phyloP scores from a whole-genome alignment of 352 stramenopile genomes.

The Globisporangium polare region DNA sequence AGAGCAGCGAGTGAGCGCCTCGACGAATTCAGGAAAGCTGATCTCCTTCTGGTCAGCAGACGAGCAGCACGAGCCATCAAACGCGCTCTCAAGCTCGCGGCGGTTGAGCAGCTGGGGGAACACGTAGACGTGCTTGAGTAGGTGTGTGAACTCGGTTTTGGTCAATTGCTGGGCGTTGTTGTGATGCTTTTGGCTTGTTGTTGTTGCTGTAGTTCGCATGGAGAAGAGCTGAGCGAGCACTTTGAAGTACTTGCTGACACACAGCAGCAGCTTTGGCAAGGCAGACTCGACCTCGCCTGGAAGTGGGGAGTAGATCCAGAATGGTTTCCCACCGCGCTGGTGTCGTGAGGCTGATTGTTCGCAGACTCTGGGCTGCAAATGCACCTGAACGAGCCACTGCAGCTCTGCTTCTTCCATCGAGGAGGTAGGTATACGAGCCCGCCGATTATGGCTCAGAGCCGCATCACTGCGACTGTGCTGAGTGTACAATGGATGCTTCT shows the following conservation, averaged over 20 bases:
- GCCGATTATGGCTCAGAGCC: not conserved
- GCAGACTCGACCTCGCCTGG: constrained; percentile 24
- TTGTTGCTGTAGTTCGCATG: constrained; percentile 11
- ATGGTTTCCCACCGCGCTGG: not conserved
- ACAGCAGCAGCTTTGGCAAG: constrained; percentile 31
- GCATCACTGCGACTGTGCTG: not conserved
- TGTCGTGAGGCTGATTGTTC: not conserved
- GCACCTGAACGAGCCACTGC: constrained; percentile 14
- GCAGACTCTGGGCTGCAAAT: not conserved
- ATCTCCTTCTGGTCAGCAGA: constrained; percentile 23
- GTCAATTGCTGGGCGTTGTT: constrained; percentile 22
- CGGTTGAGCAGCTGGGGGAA: constrained; percentile 61
- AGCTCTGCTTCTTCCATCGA: not conserved
- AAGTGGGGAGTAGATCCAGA: constrained; percentile 24
- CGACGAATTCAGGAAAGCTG: constrained; percentile 61
- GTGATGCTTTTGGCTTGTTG: not conserved
- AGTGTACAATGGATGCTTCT: constrained; percentile 11
- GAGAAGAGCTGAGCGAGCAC: constrained; percentile 43
- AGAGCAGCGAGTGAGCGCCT: constrained; percentile 51
- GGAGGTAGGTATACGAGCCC: not conserved
- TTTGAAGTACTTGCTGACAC: constrained; percentile 38
- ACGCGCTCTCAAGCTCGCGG: constrained; percentile 43
- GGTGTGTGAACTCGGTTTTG: constrained; percentile 26
- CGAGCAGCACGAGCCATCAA: constrained; percentile 31
- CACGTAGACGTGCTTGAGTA: constrained; percentile 52